Evolutionary conservation across 495 filamentous ascomycete genomes (phyloP).

Genomic region (Friedmanniomyces endolithicus): DNA sequence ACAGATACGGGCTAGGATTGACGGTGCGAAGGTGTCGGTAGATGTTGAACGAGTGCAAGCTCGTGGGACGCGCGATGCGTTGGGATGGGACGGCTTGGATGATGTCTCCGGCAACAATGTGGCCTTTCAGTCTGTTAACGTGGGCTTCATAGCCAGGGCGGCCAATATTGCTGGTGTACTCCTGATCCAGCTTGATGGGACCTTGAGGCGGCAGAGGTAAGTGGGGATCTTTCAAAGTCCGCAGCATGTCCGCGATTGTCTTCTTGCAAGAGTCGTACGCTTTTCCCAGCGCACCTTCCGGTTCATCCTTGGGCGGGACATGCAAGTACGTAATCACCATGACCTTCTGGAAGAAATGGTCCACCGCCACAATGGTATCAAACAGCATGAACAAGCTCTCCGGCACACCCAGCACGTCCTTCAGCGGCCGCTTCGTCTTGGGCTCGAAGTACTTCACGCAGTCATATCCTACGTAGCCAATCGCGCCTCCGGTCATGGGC

Average conservation of each 20-base stretch:
- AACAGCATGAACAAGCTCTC: constrained; percentile 97
- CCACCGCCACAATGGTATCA: constrained; percentile 88
- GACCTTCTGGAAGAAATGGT: constrained; percentile 83
- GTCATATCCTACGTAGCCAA: constrained; percentile 95
- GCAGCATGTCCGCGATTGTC: constrained; percentile 52
- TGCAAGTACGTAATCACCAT: constrained; percentile 84
- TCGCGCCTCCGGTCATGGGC: constrained; percentile 75
- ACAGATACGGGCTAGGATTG: constrained; percentile 92
- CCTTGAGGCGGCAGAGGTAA: constrained; percentile 65
- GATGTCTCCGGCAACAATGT: constrained; percentile 84
- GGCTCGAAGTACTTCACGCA: constrained; percentile 97
- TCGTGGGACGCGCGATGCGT: constrained; percentile 76
- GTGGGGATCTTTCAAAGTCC: constrained; percentile 55
- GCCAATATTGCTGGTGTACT: constrained; percentile 91
- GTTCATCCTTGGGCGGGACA: constrained; percentile 37
- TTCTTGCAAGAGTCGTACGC: constrained; percentile 54
- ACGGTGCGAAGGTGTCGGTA: constrained; percentile 91
- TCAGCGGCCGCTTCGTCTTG: constrained; percentile 70
- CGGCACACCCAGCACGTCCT: constrained; percentile 76
- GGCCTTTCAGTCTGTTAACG: constrained; percentile 66
- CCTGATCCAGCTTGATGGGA: constrained; percentile 55
- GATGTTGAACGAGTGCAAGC: constrained; percentile 93
- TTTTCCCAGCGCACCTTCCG: constrained; percentile 32
- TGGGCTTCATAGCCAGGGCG: constrained; percentile 75
- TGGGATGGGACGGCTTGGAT: constrained; percentile 96